A percentile compares a stretch with the other conserved stretches of the same genome.
Evolutionary conservation across 495 filamentous ascomycete genomes (phyloP).

Genomic region (Podospora sp.): DNA sequence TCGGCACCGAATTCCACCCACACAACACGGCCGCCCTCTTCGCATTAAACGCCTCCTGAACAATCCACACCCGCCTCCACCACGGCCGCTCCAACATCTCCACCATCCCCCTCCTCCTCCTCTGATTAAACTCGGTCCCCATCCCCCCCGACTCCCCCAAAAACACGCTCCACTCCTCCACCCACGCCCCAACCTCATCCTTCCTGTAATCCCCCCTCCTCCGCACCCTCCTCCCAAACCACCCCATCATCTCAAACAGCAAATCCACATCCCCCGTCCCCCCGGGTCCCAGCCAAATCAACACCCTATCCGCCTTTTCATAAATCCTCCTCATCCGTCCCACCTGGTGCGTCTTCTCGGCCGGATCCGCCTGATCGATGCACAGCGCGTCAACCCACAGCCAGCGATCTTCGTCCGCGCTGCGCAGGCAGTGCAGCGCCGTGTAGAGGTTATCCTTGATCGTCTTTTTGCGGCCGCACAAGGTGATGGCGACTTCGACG

Average conservation of each 20-base stretch:
- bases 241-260: constrained; percentile 3
- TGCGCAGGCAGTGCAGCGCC: constrained; percentile 1
- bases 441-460: constrained; percentile 7
- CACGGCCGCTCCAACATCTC: constrained; percentile 7
- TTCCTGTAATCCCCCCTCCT: background rate
- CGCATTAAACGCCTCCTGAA: constrained; percentile 6
- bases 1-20: constrained; percentile 29
- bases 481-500: background rate
- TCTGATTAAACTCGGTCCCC: background rate
- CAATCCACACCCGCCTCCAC: constrained; percentile 13
- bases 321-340: constrained; percentile 5
- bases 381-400: constrained; percentile 17
- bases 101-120: constrained; percentile 22
- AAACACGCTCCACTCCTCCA: background rate
- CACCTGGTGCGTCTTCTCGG: constrained; percentile 9
- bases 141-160: background rate
- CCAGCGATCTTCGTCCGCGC: background rate
- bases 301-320: constrained; percentile 8
- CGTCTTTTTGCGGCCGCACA: background rate
- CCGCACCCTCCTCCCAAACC: background rate
- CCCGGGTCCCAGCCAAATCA: constrained; percentile 5
- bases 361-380: constrained; percentile 3
- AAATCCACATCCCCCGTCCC: background rate
- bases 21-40: constrained; percentile 15
- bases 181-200: background rate